Evolutionary conservation across 495 filamentous ascomycete genomes (phyloP).

Genomic region (Aspergillus hancockii): DNA sequence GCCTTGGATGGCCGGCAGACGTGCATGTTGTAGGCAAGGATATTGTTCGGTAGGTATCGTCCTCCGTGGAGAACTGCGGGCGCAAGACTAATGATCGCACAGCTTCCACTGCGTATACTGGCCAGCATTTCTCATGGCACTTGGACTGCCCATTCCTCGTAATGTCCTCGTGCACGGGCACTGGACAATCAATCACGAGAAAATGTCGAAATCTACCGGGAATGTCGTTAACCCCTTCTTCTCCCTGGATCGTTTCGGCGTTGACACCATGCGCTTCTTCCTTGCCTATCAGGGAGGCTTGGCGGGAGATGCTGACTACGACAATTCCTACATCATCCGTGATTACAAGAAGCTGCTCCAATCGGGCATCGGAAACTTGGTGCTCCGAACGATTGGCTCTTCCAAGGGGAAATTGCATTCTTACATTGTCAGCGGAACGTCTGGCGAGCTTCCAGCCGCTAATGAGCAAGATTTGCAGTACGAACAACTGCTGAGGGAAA

Average conservation of each 20-base stretch:
- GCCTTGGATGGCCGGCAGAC: slow-evolving; percentile 83
- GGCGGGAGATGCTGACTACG: slow-evolving; percentile 76
- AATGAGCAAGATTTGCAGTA: slow-evolving; percentile 32
- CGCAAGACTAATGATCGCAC: slow-evolving; percentile 6
- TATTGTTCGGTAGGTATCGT: slow-evolving; percentile 65
- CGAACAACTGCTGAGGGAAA: slow-evolving; percentile 32
- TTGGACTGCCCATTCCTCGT: slow-evolving; percentile 80
- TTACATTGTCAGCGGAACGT: slow-evolving; percentile 48
- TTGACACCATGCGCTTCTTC: slow-evolving; percentile 87
- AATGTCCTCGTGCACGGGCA: slow-evolving; percentile 86
- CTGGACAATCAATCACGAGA: slow-evolving; percentile 85
- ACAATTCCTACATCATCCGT: slow-evolving; percentile 70
- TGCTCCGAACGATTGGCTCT: slow-evolving; percentile 64
- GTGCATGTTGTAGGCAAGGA: slow-evolving; percentile 94
- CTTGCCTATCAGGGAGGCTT: slow-evolving; percentile 77
- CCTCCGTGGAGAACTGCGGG: not conserved
- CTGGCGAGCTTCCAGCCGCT: slow-evolving; percentile 31
- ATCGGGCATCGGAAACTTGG: slow-evolving; percentile 74
- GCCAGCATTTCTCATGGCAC: slow-evolving; percentile 91
- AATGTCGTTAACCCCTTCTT: slow-evolving; percentile 96
- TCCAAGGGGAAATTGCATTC: slow-evolving; percentile 64
- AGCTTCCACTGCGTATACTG: slow-evolving; percentile 96
- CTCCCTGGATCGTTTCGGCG: slow-evolving; percentile 83
- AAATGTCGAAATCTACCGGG: slow-evolving; percentile 95
- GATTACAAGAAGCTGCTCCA: slow-evolving; percentile 79